These are phyloP conservation scores for Borovskyia barvae DNA, from an alignment of 208 protist species.

Conservation along the genomic window DNA sequence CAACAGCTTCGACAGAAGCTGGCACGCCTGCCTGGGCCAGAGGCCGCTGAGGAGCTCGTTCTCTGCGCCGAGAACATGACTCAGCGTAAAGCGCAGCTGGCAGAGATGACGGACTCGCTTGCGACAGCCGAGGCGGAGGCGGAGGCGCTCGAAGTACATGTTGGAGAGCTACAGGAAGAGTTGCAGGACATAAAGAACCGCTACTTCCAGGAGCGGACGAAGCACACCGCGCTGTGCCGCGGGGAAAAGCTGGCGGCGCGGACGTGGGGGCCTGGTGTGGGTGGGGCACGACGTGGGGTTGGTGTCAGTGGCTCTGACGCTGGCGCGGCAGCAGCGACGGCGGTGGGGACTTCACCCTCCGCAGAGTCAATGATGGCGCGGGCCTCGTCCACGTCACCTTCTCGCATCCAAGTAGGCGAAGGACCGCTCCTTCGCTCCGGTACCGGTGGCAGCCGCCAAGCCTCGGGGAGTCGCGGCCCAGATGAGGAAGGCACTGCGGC, in stretches of 20 bases:
- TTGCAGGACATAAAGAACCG: constrained; percentile 90
- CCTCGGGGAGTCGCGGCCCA: constrained; percentile 3
- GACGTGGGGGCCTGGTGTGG: constrained; percentile 38
- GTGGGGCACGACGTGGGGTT: no score
- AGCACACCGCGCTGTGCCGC: constrained; percentile 65
- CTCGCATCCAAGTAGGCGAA: no score
- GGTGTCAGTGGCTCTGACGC: no score
- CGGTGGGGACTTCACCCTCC: no score
- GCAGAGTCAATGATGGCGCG: no score
- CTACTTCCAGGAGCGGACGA: constrained; percentile 91
- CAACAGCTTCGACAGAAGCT: constrained; percentile 91
- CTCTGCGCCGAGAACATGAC: constrained; percentile 93
- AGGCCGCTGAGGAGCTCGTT: constrained; percentile 95
- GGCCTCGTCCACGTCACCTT: no score
- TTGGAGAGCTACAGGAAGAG: constrained; percentile 83
- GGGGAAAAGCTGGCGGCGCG: constrained; percentile 43
- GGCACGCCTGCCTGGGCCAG: constrained; percentile 93
- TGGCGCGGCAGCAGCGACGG: no score
- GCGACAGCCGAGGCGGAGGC: constrained; percentile 55
- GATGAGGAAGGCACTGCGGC: constrained; percentile 8
- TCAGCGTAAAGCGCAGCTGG: constrained; percentile 91
- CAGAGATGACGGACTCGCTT: constrained; percentile 65
- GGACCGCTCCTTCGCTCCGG: no score
- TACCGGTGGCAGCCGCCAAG: background rate
- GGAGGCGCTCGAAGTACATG: constrained; percentile 88